Base-by-base conservation (phyloP, 202 grass and related monocot genomes). In the Dendrocalamus latiflorus region DNA sequence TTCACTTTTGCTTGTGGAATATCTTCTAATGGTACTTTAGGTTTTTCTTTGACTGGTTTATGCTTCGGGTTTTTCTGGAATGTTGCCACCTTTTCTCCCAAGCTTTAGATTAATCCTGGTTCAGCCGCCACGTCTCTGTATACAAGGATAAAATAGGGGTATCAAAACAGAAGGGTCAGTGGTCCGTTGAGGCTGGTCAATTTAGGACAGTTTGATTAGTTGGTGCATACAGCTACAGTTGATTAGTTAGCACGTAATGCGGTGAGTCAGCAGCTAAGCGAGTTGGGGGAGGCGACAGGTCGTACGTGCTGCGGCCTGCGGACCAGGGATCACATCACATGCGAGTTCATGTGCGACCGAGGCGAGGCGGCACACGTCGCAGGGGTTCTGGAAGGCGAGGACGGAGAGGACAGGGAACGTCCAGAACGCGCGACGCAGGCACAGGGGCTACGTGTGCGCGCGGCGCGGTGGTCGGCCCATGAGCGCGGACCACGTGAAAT, bases 281-380 rank as follows among this genome's bases (percentile, higher is more conserved):
- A 51, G 58, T 4, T 8, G 51, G 39, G 25, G 17, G 54, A 75
- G 67, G 48, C 77, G 49, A 56, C 3, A 26, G 1, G 13, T 8
- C 38, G 24, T 65, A 73, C 68, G 84, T 66, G 84, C 20, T 14
- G 13, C 59, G 33, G 33, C 33, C 33, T 33, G 33, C 33, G 41
- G 64, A 5, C 9, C 34, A 12, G 70, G 51, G 44, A 17, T 36
- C 87, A 44, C 77, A 17, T 36, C 87, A 44, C 70, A 65, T 64
- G 76, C 43, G 38, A 16, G 65, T 4, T 22, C 70, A 74, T 63
- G 87, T 81, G 86, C 86, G 61, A 4, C 39, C 30, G 14, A 2
- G 33, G 17, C 17, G 47, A 26, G 5, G 5, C 39, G 51, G 33
- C 36, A 73, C 86, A 84, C 86, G 86, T 84, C 56, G 73, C 72